Evolutionary conservation across 805 yeast species (phyloP), one percentile per base, ranked within the genome.

Genomic region (Barnettozyma sucrosica): DNA sequence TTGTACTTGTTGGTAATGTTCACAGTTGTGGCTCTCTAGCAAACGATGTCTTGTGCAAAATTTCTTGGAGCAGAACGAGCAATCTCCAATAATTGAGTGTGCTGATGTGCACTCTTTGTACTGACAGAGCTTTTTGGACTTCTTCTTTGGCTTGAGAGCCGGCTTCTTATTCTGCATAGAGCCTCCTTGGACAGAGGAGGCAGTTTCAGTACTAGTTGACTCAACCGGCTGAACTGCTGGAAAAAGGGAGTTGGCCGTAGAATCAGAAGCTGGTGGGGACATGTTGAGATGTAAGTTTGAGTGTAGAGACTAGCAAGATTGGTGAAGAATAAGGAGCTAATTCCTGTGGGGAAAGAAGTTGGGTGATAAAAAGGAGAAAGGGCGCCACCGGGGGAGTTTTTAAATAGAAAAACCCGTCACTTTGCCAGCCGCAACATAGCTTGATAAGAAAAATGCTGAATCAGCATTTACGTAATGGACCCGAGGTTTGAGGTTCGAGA

Each of bases 41-140:
- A 81, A 65, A 47, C 87, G 68, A 66, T 81, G 87, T 56, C 77
- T 78, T 11, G 85, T 80, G 56, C 87, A 81, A 57, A 76, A 81
- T 62, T 78, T 79, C 47, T 83, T 83, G 47, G 71, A 71, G 61
- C 87, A 81, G 57, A 76, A 79, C 41, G 73, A 69, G 56, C 87
- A 81, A 54, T 78, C 81, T 23, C 87, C 87, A 42, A 81, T 18
- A 79, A 80, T 40, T 68, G 66, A 32, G 76, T 69, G 51, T 60
- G 64, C 55, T 4, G 55, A 51, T 1, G 59, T 50, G 43, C 65
- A 61, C 13, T 50, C 39, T 39, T 51, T 55, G 46, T 55, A 55
- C 8, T 56, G 55, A 44, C 65, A 61, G 7, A 59, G 51, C 51
- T 61, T 61, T 50, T 61, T 61, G 9, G 63, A 58, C 47, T 61